Evolutionary conservation across 805 yeast genomes (phyloP), one percentile per base, ranked within the genome.

Genomic region (Lachancea waltii): DNA sequence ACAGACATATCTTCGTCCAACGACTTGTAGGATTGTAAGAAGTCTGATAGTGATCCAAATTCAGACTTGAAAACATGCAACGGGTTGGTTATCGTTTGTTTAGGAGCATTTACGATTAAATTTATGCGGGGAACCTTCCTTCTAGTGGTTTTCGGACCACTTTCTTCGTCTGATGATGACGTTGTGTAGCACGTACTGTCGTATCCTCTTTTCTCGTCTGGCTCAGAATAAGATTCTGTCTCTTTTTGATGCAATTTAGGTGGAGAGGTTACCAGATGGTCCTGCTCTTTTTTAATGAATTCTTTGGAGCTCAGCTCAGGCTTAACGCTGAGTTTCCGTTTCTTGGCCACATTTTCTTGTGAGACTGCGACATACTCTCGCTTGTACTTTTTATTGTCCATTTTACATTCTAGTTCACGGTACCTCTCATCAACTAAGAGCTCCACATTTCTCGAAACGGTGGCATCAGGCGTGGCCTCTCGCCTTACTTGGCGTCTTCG

Each of bases 41-140:
- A 74, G 1, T 56, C 64, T 5, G 60, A 63, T 28, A 82, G 46
- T 4, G 54, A 45, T 5, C 46, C 46, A 44, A 57, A 74, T 36
- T 66, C 51, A 1, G 83, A 79, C 5, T 57, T 51, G 0, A 72
- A 58, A 4, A 70, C 65, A 58, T 79, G 83, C 18, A 65, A 60
- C 6, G 89, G 87, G 48, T 81, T 80, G 0, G 82, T 70, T 4
- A 79, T 64, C 3, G 69, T 57, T 30, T 72, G 78, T 17, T 64
- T 60, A 7, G 75, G 75, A 18, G 63, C 57, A 10, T 55, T 40
- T 3, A 68, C 52, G 3, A 51, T 60, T 7, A 73, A 35, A 9
- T 50, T 61, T 1, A 69, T 38, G 17, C 48, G 54, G 2, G 65
- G 62, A 3, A 49, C 35, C 14, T 48, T 55, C 27, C 35, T 42